These are phyloP conservation scores for Porcisia deanei DNA, from an alignment of 208 protist genomes.

Conservation along the genomic window DNA sequence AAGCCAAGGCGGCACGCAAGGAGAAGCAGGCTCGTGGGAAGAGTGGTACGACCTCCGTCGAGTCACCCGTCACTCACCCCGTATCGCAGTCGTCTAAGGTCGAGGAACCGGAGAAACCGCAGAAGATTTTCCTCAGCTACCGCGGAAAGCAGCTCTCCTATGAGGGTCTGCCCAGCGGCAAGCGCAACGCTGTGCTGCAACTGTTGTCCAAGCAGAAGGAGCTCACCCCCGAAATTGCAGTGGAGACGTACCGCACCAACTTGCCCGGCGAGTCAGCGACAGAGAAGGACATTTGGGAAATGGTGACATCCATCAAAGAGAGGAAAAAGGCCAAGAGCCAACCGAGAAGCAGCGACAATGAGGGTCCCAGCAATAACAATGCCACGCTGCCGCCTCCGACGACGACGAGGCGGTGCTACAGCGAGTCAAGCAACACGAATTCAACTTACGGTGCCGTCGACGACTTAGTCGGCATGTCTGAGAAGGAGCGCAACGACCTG, in stretches of 20 bases:
- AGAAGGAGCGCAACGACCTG: conserved; percentile 64
- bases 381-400: not conserved
- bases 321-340: conserved; percentile 29
- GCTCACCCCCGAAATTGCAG: conserved; percentile 43
- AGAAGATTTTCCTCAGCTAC: conserved; percentile 68
- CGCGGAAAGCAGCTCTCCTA: conserved; percentile 75
- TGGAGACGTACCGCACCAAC: conserved; percentile 74
- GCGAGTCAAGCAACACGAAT: not conserved
- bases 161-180: conserved; percentile 64
- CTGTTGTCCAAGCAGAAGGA: conserved; percentile 69
- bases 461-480: conserved; percentile 56
- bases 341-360: conserved; percentile 9
- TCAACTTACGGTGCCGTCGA: conserved; percentile 36
- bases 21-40: conserved; percentile 42
- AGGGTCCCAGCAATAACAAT: not conserved
- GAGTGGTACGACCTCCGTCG: not conserved
- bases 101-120: conserved; percentile 48
- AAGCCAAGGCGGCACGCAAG: conserved; percentile 43
- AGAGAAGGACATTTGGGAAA: conserved; percentile 61
- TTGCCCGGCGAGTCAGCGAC: conserved; percentile 42
- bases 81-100: not conserved
- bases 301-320: conserved; percentile 43
- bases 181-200: conserved; percentile 70
- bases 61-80: not conserved
- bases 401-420: not conserved